Evolutionary conservation across 352 stramenopile genomes (phyloP).

Genomic region (Pythium diclinum): DNA sequence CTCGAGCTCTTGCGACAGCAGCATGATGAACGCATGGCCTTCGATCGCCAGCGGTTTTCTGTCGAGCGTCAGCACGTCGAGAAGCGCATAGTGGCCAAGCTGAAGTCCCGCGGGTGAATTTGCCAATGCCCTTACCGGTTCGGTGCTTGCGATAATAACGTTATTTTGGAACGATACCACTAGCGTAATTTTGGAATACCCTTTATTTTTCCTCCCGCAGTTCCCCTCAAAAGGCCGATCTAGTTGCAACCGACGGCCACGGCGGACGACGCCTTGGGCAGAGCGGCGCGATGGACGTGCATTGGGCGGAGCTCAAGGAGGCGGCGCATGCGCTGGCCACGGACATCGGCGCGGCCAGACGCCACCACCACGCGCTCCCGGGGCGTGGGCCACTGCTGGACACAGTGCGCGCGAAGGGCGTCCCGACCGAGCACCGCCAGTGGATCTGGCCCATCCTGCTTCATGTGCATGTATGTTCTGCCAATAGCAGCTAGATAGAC

Average conservation of each 20-base stretch:
- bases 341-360: constrained; percentile 56
- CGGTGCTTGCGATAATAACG: background rate
- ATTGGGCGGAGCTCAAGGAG: constrained; percentile 63
- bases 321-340: constrained; percentile 45
- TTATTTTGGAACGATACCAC: constrained; percentile 5
- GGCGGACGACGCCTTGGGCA: background rate
- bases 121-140: background rate
- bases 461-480: constrained; percentile 39
- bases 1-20: constrained; percentile 34
- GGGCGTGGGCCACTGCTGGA: constrained; percentile 43
- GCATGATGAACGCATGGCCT: constrained; percentile 36
- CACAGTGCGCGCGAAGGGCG: constrained; percentile 49
- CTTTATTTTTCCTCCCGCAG: background rate
- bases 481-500: background rate
- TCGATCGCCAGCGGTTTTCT: constrained; percentile 27
- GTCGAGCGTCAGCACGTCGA: constrained; percentile 30
- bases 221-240: background rate
- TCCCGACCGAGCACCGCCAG: constrained; percentile 67
- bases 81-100: constrained; percentile 17
- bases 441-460: constrained; percentile 78
- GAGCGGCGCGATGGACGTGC: constrained; percentile 18
- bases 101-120: background rate
- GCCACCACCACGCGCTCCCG: constrained; percentile 67
- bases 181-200: background rate
- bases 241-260: constrained; percentile 3